Evolutionary conservation across 176 grass and related monocot species (phyloP).

Genomic region (Cymbopogon citratus): DNA sequence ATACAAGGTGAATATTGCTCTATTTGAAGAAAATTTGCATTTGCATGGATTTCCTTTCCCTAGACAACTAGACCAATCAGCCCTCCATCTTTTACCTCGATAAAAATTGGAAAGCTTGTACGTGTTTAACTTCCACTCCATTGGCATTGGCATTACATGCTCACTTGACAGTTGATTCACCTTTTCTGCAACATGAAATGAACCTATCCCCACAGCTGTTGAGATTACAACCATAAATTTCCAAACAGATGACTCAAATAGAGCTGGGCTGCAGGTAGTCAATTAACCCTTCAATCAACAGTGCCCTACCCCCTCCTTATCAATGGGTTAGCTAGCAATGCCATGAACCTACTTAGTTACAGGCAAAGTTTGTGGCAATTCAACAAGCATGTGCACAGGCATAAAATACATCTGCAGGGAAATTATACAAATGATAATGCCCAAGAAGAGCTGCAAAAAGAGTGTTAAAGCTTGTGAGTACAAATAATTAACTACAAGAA

Average conservation of each 20-base stretch:
- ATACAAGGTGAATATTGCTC: constrained; percentile 13
- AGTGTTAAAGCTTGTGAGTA: constrained; percentile 20
- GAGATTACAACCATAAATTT: constrained; percentile 7
- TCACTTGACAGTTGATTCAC: neutral
- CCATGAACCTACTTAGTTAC: constrained; percentile 32
- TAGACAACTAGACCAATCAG: neutral
- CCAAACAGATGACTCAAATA: neutral
- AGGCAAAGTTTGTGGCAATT: constrained; percentile 59
- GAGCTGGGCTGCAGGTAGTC: neutral
- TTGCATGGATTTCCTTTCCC: neutral
- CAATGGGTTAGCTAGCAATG: constrained; percentile 11
- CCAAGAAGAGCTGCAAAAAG: constrained; percentile 84
- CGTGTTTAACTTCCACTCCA: neutral
- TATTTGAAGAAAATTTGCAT: constrained; percentile 3
- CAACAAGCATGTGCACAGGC: constrained; percentile 70
- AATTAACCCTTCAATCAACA: constrained; percentile 22
- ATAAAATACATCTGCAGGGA: constrained; percentile 98
- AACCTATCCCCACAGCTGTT: neutral
- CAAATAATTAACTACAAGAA: constrained; percentile 3
- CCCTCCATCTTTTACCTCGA: constrained; percentile 5
- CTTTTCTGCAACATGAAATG: constrained; percentile 9
- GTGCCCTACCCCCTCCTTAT: neutral
- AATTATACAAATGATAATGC: constrained; percentile 93
- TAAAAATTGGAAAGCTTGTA: neutral
- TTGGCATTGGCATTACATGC: neutral